A percentile compares a stretch with the other conserved stretches of the same genome.
phyloP scores from a whole-genome alignment of 2,329 filamentous ascomycete species.

The Scleromitrula shiraiana region DNA sequence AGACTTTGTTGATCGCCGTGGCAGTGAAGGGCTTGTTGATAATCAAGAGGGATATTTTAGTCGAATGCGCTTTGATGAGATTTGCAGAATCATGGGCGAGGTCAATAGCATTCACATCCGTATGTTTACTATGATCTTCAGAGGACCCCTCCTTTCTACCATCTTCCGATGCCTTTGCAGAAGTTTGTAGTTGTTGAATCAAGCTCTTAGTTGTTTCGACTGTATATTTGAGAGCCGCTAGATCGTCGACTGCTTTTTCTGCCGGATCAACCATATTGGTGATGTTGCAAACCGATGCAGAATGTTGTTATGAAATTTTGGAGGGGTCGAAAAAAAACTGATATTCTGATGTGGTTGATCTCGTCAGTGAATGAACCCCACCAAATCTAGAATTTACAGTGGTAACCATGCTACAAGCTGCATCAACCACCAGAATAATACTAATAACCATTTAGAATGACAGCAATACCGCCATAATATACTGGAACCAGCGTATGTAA shows the following conservation, averaged over 20 bases:
- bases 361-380: background rate
- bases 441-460: too few relatives aligned
- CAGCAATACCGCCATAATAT: background rate
- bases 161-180: constrained; percentile 1
- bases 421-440: too few relatives aligned
- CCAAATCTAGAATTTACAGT: too few relatives aligned
- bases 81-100: constrained; percentile 64
- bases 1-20: constrained; percentile 60
- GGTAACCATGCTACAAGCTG: too few relatives aligned
- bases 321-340: constrained; percentile 5
- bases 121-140: constrained; percentile 5
- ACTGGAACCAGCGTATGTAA: too few relatives aligned
- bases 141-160: constrained; percentile 7
- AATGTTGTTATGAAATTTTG: background rate
- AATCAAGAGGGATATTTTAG: constrained; percentile 78
- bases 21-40: constrained; percentile 83
- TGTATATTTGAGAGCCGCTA: constrained; percentile 20
- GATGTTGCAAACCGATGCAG: background rate
- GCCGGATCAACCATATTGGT: constrained; percentile 11
- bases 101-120: constrained; percentile 47
- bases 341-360: too few relatives aligned
- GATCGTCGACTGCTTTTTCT: constrained; percentile 14
- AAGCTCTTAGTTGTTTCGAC: constrained; percentile 19
- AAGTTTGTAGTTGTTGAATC: constrained; percentile 22
- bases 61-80: constrained; percentile 73